Percentiles rank a stretch among this genome's conserved stretches.
phyloP scores from a whole-genome alignment of 805 yeast species.

The Candida methanosorbosa region DNA sequence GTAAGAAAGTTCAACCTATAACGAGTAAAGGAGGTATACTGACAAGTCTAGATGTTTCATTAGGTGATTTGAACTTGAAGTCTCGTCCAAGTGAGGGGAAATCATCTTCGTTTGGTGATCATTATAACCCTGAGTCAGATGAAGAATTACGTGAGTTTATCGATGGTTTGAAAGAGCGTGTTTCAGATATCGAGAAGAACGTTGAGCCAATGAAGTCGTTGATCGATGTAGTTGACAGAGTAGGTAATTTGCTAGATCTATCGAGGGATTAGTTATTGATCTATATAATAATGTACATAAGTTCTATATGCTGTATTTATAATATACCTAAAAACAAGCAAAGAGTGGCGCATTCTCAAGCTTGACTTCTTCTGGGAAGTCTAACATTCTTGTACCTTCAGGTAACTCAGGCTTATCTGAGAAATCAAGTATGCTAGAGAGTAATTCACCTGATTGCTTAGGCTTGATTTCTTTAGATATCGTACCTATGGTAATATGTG shows the following conservation, averaged over 20 bases:
- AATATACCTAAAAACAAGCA: conserved; percentile 12
- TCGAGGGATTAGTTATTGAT: conserved; percentile 1
- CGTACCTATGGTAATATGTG: conserved; percentile 76
- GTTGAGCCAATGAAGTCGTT: conserved; percentile 9
- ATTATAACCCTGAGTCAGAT: conserved; percentile 10
- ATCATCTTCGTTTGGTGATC: too few relatives aligned
- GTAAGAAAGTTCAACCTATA: too few relatives aligned
- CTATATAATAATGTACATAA: too few relatives aligned
- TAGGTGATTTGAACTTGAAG: too few relatives aligned
- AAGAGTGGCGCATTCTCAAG: conserved; percentile 11
- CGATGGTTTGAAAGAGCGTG: conserved; percentile 5
- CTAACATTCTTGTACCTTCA: too few relatives aligned
- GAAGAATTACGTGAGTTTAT: conserved; percentile 6
- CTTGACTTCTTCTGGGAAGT: not conserved
- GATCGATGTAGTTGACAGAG: conserved; percentile 9
- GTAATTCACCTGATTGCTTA: conserved; percentile 38
- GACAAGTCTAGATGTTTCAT: too few relatives aligned
- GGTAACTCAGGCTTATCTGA: too few relatives aligned
- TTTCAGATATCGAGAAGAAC: conserved; percentile 9
- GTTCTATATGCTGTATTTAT: too few relatives aligned
- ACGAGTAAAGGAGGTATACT: too few relatives aligned
- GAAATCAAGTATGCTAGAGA: conserved; percentile 15
- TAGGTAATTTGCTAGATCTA: conserved; percentile 11
- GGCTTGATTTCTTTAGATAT: conserved; percentile 35
- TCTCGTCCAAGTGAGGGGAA: too few relatives aligned